Evolutionary conservation across 192 early-diverging fungal genomes (phyloP), one percentile per base, ranked within the genome.

Genomic region (Gryganskiella cystojenkinii): DNA sequence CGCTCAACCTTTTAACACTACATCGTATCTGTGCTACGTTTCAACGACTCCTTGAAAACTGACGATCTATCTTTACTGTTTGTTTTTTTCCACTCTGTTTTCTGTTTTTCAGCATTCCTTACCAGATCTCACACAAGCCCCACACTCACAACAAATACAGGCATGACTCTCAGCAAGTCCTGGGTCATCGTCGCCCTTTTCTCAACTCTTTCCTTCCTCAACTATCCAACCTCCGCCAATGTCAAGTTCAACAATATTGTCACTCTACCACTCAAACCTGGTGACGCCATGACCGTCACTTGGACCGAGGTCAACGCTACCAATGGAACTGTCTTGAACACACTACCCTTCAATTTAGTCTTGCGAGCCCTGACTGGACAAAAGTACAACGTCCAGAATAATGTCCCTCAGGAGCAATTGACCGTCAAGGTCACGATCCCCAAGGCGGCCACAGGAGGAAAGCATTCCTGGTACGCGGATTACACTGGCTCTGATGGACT

Each of bases 331-430:
- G 15, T 30, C 15, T 28, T n/a, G 8, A 64, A 64, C 20, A 45
- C n/a, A n/a, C 20, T 37, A 3, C 66, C 74, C 22, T 64, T 78
- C 43, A 56, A 44, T 7, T 19, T 78, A 11, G 4, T 40, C 10
- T 61, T 78, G 40, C 74, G 74, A 49, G 74, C 74, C 35, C 31
- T 64, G 13, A 44, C 44, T 3, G 74, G 74, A 22, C 74, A 78
- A 42, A 2, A 0, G 3, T 69, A 78, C 31, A 43, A 57, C 15
- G 43, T 78, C 22, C 24, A 37, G 15, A 5, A 43, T 2, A n/a
- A 4, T 2, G 47, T 78, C 5, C 6, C 33, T 3, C 74, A 78
- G 42, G 22, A 25, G 0, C 45, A 45, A 0, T 31, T 58, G 11
- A 30, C 27, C 6, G 4, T 54, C 25, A 33, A n/a, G 3, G 67